Base-by-base conservation (phyloP, 768 basidiomycete genomes). In the Podaxis sp. region DNA sequence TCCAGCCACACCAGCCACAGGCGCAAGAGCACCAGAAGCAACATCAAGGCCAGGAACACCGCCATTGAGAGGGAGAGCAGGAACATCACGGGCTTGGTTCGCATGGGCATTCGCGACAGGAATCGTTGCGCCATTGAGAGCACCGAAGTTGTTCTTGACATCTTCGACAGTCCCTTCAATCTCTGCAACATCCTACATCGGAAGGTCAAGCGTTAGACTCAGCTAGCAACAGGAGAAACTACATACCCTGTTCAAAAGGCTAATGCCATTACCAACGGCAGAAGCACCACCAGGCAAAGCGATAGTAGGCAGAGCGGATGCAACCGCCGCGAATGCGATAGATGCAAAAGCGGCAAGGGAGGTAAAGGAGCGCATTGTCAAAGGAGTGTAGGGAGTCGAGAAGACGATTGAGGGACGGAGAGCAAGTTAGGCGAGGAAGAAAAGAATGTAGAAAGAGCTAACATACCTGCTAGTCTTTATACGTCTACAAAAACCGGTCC, bases 331-430 rank as follows among this genome's bases (percentile, higher is more conserved):
- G 23, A 50, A 50, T 23, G 51, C 65, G 28, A 65, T 61, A 5
- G 64, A 63, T 6, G 62, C 51, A 44, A 69, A 55, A 44, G 65
- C 64, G 5, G 65, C 66, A 23, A 70, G 55, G 44, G 40, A 35
- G 3, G 48, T 27, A 40, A 61, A 50, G 35, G 55, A 56, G 32
- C 44, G 54, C 59, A 54, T 61, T 48, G 37, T 36, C 11, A 38
- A 61, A 48, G n/a, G 52, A 40, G 9, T 47, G 53, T 55, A 59
- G 56, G 9, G 61, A 62, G 57, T 64, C 67, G 54, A 66, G 48
- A 63, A 13, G 65, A 59, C 25, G 56, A 56, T 25, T 50, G 23
- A 53, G 40, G 18, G 10, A 37, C 54, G 10, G 61, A 16, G 46
- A 51, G 37, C 42, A 44, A 25, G 47, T 5, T 11, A 50, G 25